Evolutionary conservation across 441 rosid genomes (phyloP), one percentile per base, ranked within the genome.

Genomic region (Adansonia rubrostipa): DNA sequence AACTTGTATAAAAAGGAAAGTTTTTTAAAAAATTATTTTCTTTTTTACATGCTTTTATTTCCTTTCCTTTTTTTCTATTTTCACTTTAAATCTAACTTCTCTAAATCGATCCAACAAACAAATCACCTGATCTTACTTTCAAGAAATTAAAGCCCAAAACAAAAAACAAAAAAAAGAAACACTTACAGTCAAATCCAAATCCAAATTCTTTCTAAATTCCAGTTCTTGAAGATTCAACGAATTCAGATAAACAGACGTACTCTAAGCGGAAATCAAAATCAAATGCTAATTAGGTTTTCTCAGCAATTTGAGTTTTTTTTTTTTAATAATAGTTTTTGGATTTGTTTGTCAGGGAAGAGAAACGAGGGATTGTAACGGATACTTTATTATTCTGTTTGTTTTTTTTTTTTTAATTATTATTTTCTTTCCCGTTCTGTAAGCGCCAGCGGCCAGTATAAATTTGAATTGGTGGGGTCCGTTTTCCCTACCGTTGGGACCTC

Each of bases 321-420:
- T 19, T 42, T 1, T 13, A 28, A 28, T 28, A 28, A 28, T 28
- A 28, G 33, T 22, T 58, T 45, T 58, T 33, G 51, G 10, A 36
- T 75, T 57, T 33, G 53, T 6, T 40, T 17, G 19, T 60, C 17
- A 51, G 28, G 67, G 19, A 15, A 45, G 9, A 28, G 76, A 22
- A 56, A 24, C 66, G 64, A 36, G 44, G 63, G 36, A 44, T 77
- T 42, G 80, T 79, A 81, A 84, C 89, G 86, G 87, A 82, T 83
- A 84, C 71, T 77, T 77, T 61, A n/a, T 65, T 71, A 28, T 28
- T 28, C 33, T 28, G 33, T 28, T 51, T 28, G 3, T 7, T 71
- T 71, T 36, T 71, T 71, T 51, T 15, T 33, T 24, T 28, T 50
- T 62, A 5, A 15, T 19, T 72, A 75, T 10, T 65, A 76, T 58